Base-by-base conservation (phyloP, 192 early-diverging fungal species). In the Backusella westeae region DNA sequence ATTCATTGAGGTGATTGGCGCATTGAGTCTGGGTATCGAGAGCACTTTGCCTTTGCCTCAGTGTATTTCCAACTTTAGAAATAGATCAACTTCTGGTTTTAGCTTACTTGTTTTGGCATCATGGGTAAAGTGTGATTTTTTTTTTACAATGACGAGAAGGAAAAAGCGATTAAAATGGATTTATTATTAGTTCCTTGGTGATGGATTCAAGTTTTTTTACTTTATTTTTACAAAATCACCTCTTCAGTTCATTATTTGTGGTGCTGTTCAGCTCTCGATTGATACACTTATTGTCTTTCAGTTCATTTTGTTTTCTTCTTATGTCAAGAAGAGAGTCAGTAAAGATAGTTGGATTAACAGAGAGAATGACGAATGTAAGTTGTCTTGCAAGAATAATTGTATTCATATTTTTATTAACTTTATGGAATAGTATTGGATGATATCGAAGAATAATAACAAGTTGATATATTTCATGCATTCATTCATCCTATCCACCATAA, bases 11-110 rank as follows among this genome's bases (percentile, higher is more conserved):
- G 32, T 82, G 3, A 68, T 86, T 10, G 85, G 85, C 34, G 72
- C 75, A 35, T 32, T 82, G 34, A 83, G 82, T 41, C 59, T 90
- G 35, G 84, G 89, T 0, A 87, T 90, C 39, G 89, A 88, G 71
- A 82, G 83, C 15, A 88, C 89, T 9, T 81, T 90, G 9, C 89
- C 89, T n/a, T 71, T 90, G 21, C 89, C 89, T 12, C 89, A 90
- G 74, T 84, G 84, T 34, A 79, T 83, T 34, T 73, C 83, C 19
- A 90, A 87, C 75, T 85, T 78, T 59, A 76, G 73, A 14, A 74
- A 73, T 14, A 81, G 81, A 71, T 86, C 87, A 1, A 87, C 86
- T 0, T 74, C 74, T 12, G 89, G 89, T 68, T 90, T 90, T 69
- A 87, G 78, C 59, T 35, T 65, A 36, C 15, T 83, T 34, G 75